Evolutionary conservation across 148 eudicot species (phyloP).

Genomic region (Vaccinium darrowii): DNA sequence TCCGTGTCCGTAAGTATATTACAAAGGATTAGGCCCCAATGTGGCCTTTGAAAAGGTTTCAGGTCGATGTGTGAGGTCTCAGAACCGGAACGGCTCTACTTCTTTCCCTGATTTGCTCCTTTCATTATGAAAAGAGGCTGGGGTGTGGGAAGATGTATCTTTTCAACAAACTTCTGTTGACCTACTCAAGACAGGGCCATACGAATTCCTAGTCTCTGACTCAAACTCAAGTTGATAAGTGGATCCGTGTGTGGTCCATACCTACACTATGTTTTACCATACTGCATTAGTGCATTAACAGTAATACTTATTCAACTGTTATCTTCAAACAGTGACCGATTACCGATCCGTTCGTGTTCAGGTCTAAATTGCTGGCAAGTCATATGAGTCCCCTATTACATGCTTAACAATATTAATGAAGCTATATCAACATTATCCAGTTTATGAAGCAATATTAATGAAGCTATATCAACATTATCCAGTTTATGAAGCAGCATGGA

Average conservation of each 20-base stretch:
- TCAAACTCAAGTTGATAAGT: neutral
- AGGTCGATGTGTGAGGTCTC: no score
- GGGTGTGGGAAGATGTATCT: no score
- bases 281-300: neutral
- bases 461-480: neutral
- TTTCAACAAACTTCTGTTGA: no score
- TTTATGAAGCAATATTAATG: neutral
- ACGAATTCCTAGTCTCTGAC: no score
- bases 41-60: no score
- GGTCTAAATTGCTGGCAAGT: neutral
- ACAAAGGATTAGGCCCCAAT: no score
- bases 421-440: neutral
- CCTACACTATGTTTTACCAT: neutral
- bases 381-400: neutral
- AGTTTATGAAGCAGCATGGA: neutral
- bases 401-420: neutral
- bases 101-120: no score
- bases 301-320: neutral
- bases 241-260: neutral
- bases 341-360: neutral
- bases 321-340: neutral
- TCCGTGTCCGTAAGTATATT: no score
- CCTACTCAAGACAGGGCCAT: neutral
- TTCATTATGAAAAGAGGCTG: no score
- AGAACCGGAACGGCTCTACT: no score